Evolutionary conservation across 805 yeast genomes (phyloP).

Genomic region (Hagleromyces aurorensis): DNA sequence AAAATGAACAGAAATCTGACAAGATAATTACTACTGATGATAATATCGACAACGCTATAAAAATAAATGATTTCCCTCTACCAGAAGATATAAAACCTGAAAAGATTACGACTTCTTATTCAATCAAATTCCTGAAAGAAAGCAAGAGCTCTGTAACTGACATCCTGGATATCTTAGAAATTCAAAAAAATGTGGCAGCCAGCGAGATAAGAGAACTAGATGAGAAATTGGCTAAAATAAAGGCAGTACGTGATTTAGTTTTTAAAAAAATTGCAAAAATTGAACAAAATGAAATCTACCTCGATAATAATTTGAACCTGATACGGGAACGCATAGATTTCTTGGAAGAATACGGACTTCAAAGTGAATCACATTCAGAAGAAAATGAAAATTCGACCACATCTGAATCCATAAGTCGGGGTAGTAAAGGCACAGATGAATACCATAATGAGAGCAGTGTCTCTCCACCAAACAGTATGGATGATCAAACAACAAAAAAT

Average conservation of each 20-base stretch:
- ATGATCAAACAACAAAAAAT: constrained; percentile 6
- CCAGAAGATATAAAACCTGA: constrained; percentile 37
- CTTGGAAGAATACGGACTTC: constrained; percentile 35
- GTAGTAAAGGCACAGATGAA: constrained; percentile 7
- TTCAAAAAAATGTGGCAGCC: constrained; percentile 57
- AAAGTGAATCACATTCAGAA: constrained; percentile 22
- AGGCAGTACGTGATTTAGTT: constrained; percentile 42
- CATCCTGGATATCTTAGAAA: constrained; percentile 46
- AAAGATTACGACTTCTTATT: constrained; percentile 37
- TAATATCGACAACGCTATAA: constrained; percentile 7
- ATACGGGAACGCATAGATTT: constrained; percentile 38
- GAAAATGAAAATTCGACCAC: constrained; percentile 5
- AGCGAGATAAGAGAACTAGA: constrained; percentile 61
- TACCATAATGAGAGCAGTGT: constrained; percentile 4
- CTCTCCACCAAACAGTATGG: constrained; percentile 3
- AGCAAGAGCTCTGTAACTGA: constrained; percentile 37
- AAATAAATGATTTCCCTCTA: constrained; percentile 23
- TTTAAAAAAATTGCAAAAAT: constrained; percentile 51
- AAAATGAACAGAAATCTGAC: constrained; percentile 13
- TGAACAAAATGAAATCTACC: constrained; percentile 51
- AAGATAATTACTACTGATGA: constrained; percentile 14
- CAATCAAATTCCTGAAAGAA: constrained; percentile 32
- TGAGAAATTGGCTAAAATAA: constrained; percentile 43
- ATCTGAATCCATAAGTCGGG: constrained; percentile 3
- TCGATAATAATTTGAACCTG: constrained; percentile 42